A percentile compares a stretch with the other conserved stretches of the same genome.
Conservation (phyloP, 1,284 basidiomycete species). For the Leccinum pachyderme region DNA sequence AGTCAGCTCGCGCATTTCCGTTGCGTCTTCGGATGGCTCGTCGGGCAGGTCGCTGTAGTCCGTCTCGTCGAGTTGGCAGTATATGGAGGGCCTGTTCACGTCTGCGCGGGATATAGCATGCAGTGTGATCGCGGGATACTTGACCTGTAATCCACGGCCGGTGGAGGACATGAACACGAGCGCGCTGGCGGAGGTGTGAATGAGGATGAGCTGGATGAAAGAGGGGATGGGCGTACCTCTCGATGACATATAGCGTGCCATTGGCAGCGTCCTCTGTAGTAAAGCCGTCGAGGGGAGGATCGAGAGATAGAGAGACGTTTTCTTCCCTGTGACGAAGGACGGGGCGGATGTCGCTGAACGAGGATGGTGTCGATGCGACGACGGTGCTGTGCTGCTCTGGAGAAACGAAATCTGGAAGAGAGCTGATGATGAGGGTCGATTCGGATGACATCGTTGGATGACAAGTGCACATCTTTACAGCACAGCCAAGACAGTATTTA, state of each 20-base stretch:
- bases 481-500: neutral
- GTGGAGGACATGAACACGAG: slow-evolving; percentile 74
- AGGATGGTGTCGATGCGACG: slow-evolving; percentile 73
- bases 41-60: slow-evolving; percentile 28
- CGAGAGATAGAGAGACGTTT: slow-evolving; percentile 62
- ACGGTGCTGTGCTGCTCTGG: slow-evolving; percentile 67
- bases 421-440: slow-evolving; percentile 37
- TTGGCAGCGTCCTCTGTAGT: slow-evolving; percentile 44
- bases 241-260: slow-evolving; percentile 78
- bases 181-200: slow-evolving; percentile 45
- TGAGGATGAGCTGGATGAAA: slow-evolving; percentile 25
- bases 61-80: slow-evolving; percentile 85
- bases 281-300: slow-evolving; percentile 64
- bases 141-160: slow-evolving; percentile 73
- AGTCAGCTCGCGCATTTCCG: slow-evolving; percentile 72
- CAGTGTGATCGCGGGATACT: slow-evolving; percentile 83
- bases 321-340: slow-evolving; percentile 72
- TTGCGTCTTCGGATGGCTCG: slow-evolving; percentile 35
- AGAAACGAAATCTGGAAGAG: slow-evolving; percentile 58
- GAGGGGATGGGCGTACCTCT: slow-evolving; percentile 53
- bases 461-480: neutral
- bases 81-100: slow-evolving; percentile 62
- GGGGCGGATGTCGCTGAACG: slow-evolving; percentile 80
- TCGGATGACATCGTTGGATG: slow-evolving; percentile 8
- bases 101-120: slow-evolving; percentile 81